Evolutionary conservation across 2,329 filamentous ascomycete species (phyloP).

Genomic region (Epichloe sylvatica): DNA sequence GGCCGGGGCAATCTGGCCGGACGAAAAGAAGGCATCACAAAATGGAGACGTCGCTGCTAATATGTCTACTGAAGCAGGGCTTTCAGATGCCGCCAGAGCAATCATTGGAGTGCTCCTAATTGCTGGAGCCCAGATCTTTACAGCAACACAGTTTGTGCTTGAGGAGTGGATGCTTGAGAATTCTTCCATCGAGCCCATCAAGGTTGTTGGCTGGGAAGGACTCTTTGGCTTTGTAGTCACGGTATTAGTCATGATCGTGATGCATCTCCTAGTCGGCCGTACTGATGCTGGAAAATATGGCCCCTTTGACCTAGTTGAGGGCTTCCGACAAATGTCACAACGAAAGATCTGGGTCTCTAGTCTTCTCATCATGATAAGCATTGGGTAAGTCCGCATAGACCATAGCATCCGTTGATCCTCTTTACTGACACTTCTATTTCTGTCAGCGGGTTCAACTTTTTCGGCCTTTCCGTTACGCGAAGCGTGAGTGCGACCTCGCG

Average conservation of each 20-base stretch:
- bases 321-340: slow-evolving; percentile 64
- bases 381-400: slow-evolving; percentile 47
- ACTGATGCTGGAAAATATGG: slow-evolving; percentile 62
- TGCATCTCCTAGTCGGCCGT: slow-evolving; percentile 64
- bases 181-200: slow-evolving; percentile 58
- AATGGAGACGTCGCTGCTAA: slow-evolving; percentile 17
- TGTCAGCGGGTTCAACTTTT: slow-evolving; percentile 88
- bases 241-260: slow-evolving; percentile 58
- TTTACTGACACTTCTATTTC: slow-evolving; percentile 10
- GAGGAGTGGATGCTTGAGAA: slow-evolving; percentile 80
- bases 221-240: slow-evolving; percentile 80
- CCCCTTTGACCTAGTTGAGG: slow-evolving; percentile 82
- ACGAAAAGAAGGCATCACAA: slow-evolving; percentile 37
- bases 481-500: slow-evolving; percentile 82
- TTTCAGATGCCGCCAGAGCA: slow-evolving; percentile 32
- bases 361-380: slow-evolving; percentile 89
- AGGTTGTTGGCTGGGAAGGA: slow-evolving; percentile 92
- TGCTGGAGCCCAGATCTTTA: slow-evolving; percentile 90
- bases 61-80: slow-evolving; percentile 25
- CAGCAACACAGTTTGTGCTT: slow-evolving; percentile 86
- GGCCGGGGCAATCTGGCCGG: slow-evolving; percentile 67
- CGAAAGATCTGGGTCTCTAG: slow-evolving; percentile 61
- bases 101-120: slow-evolving; percentile 80
- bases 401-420: not conserved
- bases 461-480: slow-evolving; percentile 84